Conservation (phyloP, 106 monocot species). For the Acorus calamus region DNA sequence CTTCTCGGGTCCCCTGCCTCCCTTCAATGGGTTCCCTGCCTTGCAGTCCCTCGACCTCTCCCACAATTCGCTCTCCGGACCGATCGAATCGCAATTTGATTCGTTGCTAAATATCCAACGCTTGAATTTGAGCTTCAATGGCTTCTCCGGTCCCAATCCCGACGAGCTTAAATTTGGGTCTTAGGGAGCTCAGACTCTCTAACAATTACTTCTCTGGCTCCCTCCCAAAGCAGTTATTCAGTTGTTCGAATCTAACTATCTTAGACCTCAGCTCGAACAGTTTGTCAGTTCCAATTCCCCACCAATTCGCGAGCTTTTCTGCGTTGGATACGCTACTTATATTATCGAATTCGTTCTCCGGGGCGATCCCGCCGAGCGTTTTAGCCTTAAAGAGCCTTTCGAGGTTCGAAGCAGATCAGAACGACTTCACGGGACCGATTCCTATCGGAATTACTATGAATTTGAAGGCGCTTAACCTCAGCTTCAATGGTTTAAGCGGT, state of each 20-base stretch:
- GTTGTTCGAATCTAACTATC: conserved; percentile 14
- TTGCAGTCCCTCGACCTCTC: conserved; percentile 37
- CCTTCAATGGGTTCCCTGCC: conserved; percentile 13
- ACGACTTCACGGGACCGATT: conserved; percentile 23
- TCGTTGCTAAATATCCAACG: conserved; percentile 6
- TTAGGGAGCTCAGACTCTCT: conserved; percentile 25
- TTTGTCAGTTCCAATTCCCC: conserved; percentile 12
- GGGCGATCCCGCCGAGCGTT: conserved; percentile 13
- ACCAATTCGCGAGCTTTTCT: conserved; percentile 9
- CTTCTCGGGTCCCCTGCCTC: conserved; percentile 6
- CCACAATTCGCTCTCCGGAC: conserved; percentile 10
- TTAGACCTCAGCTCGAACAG: conserved; percentile 39
- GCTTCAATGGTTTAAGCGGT: conserved; percentile 31
- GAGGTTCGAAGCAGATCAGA: conserved; percentile 36
- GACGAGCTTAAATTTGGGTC: background rate
- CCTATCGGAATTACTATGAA: conserved; percentile 20
- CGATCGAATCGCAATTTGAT: conserved; percentile 5
- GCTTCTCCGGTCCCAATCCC: conserved; percentile 12
- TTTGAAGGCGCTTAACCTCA: conserved; percentile 32
- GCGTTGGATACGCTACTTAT: conserved; percentile 27
- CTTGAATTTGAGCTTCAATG: conserved; percentile 28
- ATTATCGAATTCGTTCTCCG: conserved; percentile 25
- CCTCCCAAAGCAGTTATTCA: conserved; percentile 17
- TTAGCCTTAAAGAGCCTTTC: conserved; percentile 9
- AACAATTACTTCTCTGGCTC: conserved; percentile 19